Base-by-base conservation (phyloP, 768 basidiomycete genomes). In the Pisolithus sp. region DNA sequence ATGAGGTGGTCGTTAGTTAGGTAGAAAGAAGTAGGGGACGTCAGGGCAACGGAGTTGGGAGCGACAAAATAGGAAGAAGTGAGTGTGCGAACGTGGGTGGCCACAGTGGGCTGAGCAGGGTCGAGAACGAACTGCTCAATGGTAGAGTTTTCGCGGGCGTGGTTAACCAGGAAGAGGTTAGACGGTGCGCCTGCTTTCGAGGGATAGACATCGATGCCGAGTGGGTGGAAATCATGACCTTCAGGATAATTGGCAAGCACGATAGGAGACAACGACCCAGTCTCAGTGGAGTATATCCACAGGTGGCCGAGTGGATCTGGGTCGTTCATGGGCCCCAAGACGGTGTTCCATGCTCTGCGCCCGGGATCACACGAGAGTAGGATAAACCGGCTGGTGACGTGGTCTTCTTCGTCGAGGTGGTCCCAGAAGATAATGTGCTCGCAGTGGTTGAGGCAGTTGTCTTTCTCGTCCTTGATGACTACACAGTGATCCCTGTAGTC, bases 361-460 rank as follows among this genome's bases (percentile, higher is more conserved):
- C 60, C 65, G 3, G 73, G 72, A 50, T 76, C 75, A 31, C 75
- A 76, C 23, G 66, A 66, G 23, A 72, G 46, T 1, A 76, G 60
- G 7, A 86, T 64, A 23, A 72, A 68, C 48, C 78, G 77, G 50
- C 75, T 62, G 18, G 66, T 56, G 26, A 76, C 61, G 5, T 63
- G 61, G 21, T 73, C 77, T 6, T 62, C 43, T 4, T 54, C 57
- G 54, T 77, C 74, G 46, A 68, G 67, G n/a, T 76, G 62, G 52
- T 85, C 82, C 85, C 85, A 88, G 53, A 82, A 80, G 2, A 71
- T 67, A 28, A 72, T 79, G 57, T 88, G 86, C 61, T 88, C 86
- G 62, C 86, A 88, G 56, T 77, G 69, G 10, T 62, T 65, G 48
- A 75, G 63, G 52, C 69, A 62, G 12, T 55, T 51, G 7, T 65